These are phyloP conservation scores for Eutrema japonicum DNA, from an alignment of 345 rosid genomes.

Conservation along the genomic window DNA sequence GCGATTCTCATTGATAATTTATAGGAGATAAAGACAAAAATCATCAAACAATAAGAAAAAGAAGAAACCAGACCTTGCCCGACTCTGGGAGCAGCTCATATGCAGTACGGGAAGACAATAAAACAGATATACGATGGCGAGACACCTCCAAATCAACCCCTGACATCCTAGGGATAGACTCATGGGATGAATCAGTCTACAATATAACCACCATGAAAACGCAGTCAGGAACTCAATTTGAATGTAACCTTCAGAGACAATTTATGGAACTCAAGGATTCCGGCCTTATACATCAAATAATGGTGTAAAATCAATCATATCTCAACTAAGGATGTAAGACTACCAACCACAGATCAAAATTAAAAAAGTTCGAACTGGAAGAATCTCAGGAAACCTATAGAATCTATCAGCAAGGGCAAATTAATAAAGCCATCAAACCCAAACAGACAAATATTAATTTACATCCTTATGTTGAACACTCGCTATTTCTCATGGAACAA, in stretches of 20 bases:
- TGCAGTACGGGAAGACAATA: slow-evolving; percentile 77
- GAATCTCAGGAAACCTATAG: slow-evolving; percentile 11
- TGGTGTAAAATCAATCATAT: slow-evolving; percentile 19
- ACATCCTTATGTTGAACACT: too few relatives aligned
- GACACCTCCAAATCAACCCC: slow-evolving; percentile 74
- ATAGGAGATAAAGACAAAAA: slow-evolving; percentile 23
- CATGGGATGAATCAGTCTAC: slow-evolving; percentile 52
- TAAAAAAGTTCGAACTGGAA: neutral
- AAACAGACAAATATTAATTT: too few relatives aligned
- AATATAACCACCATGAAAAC: slow-evolving; percentile 29
- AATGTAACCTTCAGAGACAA: slow-evolving; percentile 3
- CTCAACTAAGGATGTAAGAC: neutral
- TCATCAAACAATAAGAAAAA: slow-evolving; percentile 40
- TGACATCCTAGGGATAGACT: slow-evolving; percentile 56
- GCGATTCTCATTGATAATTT: slow-evolving; percentile 18
- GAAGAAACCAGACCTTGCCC: slow-evolving; percentile 82
- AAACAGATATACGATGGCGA: slow-evolving; percentile 67
- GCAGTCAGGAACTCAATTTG: slow-evolving; percentile 37
- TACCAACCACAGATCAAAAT: neutral
- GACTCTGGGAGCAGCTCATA: slow-evolving; percentile 97
- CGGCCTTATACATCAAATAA: slow-evolving; percentile 6
- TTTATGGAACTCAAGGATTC: slow-evolving; percentile 19
- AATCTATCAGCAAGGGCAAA: neutral
- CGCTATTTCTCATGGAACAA: too few relatives aligned
- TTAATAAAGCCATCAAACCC: too few relatives aligned